phyloP scores from a whole-genome alignment of 192 early-diverging fungal genomes.

The Backusella westeae region DNA sequence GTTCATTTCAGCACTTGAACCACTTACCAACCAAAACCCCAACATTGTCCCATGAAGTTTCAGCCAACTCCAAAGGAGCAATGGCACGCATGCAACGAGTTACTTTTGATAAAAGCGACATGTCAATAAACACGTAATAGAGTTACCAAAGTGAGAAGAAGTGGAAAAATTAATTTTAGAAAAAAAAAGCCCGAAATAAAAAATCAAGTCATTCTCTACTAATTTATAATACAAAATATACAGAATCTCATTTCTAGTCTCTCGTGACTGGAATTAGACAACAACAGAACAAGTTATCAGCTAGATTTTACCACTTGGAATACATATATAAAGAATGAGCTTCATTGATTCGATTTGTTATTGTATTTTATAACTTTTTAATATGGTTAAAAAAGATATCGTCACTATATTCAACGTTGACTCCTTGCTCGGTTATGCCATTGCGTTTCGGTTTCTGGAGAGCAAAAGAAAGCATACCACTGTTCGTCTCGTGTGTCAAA shows the following conservation, averaged over 20 bases:
- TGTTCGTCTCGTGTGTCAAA: slow-evolving; percentile 14
- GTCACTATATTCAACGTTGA: background rate
- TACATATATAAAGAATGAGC: background rate
- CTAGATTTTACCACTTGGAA: background rate
- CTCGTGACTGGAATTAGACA: background rate
- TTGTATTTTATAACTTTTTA: background rate
- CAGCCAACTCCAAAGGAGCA: slow-evolving; percentile 82
- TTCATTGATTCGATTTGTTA: background rate
- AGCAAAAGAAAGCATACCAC: background rate
- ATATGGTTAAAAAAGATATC: background rate
- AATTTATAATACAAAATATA: background rate
- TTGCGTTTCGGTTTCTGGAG: slow-evolving; percentile 11
- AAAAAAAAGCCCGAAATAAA: background rate
- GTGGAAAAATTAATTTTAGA: background rate
- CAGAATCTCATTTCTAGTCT: background rate
- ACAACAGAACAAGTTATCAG: background rate
- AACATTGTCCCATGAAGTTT: slow-evolving; percentile 88
- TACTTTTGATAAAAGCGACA: slow-evolving; percentile 60
- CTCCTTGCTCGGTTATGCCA: slow-evolving; percentile 9
- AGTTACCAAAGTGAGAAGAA: background rate
- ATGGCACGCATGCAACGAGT: slow-evolving; percentile 73
- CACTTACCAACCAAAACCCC: slow-evolving; percentile 73
- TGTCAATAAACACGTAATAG: slow-evolving; percentile 27
- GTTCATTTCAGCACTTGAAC: background rate
- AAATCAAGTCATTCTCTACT: background rate